Evolutionary conservation across 495 filamentous ascomycete species (phyloP), one percentile per base, ranked within the genome.

Genomic region (Daldinia grandis): DNA sequence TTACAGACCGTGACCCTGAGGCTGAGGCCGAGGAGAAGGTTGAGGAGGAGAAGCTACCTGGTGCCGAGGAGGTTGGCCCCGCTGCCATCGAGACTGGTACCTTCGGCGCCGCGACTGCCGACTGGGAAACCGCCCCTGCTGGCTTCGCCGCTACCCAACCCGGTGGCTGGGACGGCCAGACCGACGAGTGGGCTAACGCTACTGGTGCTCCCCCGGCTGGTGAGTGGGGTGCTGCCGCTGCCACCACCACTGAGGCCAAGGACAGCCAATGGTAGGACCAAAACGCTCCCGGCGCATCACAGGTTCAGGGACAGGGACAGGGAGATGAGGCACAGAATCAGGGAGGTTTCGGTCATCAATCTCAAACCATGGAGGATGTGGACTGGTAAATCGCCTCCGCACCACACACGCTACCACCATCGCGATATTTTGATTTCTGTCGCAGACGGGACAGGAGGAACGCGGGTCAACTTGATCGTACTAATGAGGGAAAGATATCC

Each of bases 401-500:
- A 40, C 38, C 44, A 50, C 14, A 68, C 38, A 53, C 47, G 14
- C 10, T 25, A 28, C 24, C 28, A 27, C 38, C 66, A 62, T 27
- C 47, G 60, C 58, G 38, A 27, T 65, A 54, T 54, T 55, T 66
- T 44, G 30, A 19, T 55, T 64, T 56, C 33, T 56, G 53, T 30
- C 14, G 53, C 53, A 35, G 17, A 56, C 30, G 30, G 28, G 53
- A 56, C 17, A 17, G 53, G 28, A 37, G 53, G 17, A 19, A 35
- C 28, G 75, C 59, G 78, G 79, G 80, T 81, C 69, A 79, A 83
- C 87, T 86, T 89, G 84, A 87, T 81, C 82, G 89, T 88, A 87
- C 93, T 95, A 84, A 97, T 90, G 93, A 97, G 92, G 93, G 93
- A 97, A 97, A 97, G 93, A 97, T 92, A 95, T 88, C 84, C 81